phyloP scores from a whole-genome alignment of 2,329 filamentous ascomycete species.

The Aspergillus thermomutatus region DNA sequence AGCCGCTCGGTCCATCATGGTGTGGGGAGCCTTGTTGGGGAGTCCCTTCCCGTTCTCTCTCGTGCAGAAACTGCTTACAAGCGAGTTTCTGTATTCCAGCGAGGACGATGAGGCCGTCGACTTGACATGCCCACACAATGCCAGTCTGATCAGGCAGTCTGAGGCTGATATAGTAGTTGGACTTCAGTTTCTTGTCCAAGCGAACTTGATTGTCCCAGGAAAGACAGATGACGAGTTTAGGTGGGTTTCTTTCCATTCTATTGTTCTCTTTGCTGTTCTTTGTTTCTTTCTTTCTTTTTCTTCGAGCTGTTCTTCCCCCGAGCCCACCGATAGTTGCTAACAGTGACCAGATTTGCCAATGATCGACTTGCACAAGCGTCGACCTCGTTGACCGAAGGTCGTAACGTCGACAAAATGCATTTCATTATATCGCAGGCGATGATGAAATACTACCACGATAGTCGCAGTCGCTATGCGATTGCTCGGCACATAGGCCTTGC shows the following conservation, averaged over 20 bases:
- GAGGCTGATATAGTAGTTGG: constrained; percentile 66
- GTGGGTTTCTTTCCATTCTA: constrained; percentile 13
- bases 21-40: constrained; percentile 82
- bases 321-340: constrained; percentile 5
- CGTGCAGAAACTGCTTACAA: constrained; percentile 71
- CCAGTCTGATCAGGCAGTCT: constrained; percentile 54
- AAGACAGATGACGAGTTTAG: constrained; percentile 81
- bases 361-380: constrained; percentile 81
- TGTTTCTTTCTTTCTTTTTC: neutral
- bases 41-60: constrained; percentile 80
- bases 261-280: constrained; percentile 1
- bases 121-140: constrained; percentile 36
- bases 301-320: neutral
- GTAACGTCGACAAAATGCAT: constrained; percentile 74
- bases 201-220: constrained; percentile 76
- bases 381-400: constrained; percentile 63
- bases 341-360: constrained; percentile 65
- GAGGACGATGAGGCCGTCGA: constrained; percentile 44
- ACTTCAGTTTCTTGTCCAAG: constrained; percentile 75
- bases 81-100: constrained; percentile 62
- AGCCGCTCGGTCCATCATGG: constrained; percentile 72
- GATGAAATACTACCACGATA: constrained; percentile 66
- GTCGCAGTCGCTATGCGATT: constrained; percentile 65
- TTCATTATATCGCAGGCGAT: constrained; percentile 82
- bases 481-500: constrained; percentile 80